Conservation (phyloP, 2,329 filamentous ascomycete species). For the Aspergillus luchuensis region DNA sequence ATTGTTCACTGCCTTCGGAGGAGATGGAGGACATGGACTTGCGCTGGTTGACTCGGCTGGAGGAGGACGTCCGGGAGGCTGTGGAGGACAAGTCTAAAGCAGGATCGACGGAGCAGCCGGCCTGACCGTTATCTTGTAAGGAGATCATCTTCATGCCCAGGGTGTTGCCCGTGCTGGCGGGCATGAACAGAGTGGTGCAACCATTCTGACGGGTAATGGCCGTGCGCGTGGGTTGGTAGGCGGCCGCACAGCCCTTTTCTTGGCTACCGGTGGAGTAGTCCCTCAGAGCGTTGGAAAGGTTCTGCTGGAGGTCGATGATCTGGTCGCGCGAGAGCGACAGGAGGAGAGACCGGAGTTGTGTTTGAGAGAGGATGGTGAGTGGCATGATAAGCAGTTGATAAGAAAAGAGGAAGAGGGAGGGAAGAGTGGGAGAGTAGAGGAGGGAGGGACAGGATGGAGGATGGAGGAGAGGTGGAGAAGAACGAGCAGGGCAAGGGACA, state of each 20-base stretch:
- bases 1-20: constrained; percentile 38
- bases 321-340: constrained; percentile 59
- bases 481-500: too few relatives aligned
- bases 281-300: constrained; percentile 62
- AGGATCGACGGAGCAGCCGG: constrained; percentile 39
- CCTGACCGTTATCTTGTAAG: constrained; percentile 41
- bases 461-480: too few relatives aligned
- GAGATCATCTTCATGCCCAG: constrained; percentile 68
- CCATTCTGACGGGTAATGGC: constrained; percentile 63
- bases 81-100: constrained; percentile 18
- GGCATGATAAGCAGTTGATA: constrained; percentile 49
- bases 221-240: constrained; percentile 64
- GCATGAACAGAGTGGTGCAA: constrained; percentile 67
- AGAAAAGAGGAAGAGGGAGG: too few relatives aligned
- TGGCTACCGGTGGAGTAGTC: constrained; percentile 67
- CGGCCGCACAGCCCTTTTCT: constrained; percentile 58
- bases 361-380: constrained; percentile 60
- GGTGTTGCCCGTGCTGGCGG: constrained; percentile 60
- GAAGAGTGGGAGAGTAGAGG: too few relatives aligned
- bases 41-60: constrained; percentile 22
- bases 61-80: background rate
- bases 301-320: constrained; percentile 58
- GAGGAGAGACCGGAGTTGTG: constrained; percentile 58
- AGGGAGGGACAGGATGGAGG: too few relatives aligned
- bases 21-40: constrained; percentile 39